phyloP scores from a whole-genome alignment of 805 yeast species.

The Hanseniaspora mollemarum region DNA sequence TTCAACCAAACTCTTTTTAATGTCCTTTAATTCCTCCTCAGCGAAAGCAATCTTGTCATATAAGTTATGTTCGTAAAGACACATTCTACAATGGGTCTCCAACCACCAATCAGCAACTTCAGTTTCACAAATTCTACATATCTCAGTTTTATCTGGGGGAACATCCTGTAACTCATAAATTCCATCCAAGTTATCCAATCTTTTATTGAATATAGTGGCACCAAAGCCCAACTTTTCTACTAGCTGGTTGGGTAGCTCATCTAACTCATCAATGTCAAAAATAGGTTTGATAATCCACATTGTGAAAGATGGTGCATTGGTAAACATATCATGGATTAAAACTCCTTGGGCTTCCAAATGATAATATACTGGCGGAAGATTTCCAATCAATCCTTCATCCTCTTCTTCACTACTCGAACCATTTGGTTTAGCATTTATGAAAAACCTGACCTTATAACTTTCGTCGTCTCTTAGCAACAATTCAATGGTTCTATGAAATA shows the following conservation, averaged over 20 bases:
- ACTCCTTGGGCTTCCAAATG: constrained; percentile 93
- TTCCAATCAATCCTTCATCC: constrained; percentile 10
- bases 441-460: constrained; percentile 65
- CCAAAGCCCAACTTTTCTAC: constrained; percentile 82
- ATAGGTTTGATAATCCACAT: constrained; percentile 90
- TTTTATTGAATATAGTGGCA: constrained; percentile 67
- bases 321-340: constrained; percentile 50
- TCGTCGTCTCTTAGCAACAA: constrained; percentile 63
- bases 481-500: constrained; percentile 58
- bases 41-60: constrained; percentile 74
- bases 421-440: constrained; percentile 19
- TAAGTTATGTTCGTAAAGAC: constrained; percentile 72
- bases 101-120: constrained; percentile 94
- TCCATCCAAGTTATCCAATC: constrained; percentile 53
- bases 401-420: not conserved
- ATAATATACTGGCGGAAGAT: not conserved
- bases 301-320: constrained; percentile 59
- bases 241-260: constrained; percentile 57
- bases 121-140: constrained; percentile 88
- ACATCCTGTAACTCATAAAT: constrained; percentile 50
- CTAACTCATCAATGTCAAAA: constrained; percentile 46
- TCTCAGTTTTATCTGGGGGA: constrained; percentile 69
- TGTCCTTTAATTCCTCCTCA: constrained; percentile 34
- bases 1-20: constrained; percentile 49
- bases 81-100: constrained; percentile 79